Evolutionary conservation across 768 basidiomycete species (phyloP), one percentile per base, ranked within the genome.

Genomic region (Termitomyces sp.): DNA sequence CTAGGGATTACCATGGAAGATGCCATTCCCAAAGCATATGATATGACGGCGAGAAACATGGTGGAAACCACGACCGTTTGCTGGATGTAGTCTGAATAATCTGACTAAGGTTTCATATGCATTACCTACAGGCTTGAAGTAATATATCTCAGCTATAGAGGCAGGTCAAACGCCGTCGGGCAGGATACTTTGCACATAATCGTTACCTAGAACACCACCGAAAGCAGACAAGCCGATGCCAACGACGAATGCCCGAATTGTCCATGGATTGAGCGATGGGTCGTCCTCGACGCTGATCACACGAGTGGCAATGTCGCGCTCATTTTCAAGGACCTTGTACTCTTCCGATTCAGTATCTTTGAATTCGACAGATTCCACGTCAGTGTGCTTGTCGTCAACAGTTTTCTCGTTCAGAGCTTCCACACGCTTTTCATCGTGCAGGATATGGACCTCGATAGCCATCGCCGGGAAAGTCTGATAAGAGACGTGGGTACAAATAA

Each of bases 41-140:
- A 73, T 30, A 81, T 71, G 48, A 83, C 71, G 19, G 76, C 78
- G 26, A 82, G 66, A 64, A 82, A 81, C 80, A 83, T 79, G 7
- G 73, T 71, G 9, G 80, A 82, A 1, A 83, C 77, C 12, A 64
- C 28, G 28, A 82, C 68, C 0, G 77, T 79, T 80, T 81, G 80
- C 80, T 82, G 47, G 21, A 57, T 15, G 37, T 43, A 10, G 11
- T 33, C 15, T 58, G 52, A 56, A 53, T 5, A 1, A n/a, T 21
- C 45, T 19, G n/a, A 11, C 19, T 14, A 3, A n/a, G n/a, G 11
- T 30, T 42, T 14, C 42, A 28, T 6, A 21, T 17, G 5, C 37
- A 12, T 35, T 8, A 49, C 69, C 55, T 62, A 79, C 81, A 3
- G 81, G 80, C 66, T 83, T 82, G 67, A 82, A 84, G 63, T 83